Conservation (phyloP, 192 early-diverging fungal species). For the Powellomyces hirtus region DNA sequence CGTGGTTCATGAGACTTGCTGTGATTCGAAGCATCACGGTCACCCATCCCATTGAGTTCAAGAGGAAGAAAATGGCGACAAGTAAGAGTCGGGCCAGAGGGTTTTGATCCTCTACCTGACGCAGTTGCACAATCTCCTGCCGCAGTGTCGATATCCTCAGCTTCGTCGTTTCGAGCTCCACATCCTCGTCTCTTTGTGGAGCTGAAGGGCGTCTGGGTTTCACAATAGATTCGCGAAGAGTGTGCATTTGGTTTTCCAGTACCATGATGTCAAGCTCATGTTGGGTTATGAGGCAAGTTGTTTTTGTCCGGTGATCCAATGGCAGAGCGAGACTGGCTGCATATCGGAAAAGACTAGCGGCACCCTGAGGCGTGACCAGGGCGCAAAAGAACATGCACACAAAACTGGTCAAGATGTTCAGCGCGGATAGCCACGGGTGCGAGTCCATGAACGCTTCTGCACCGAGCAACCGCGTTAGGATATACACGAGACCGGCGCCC, state of each 20-base stretch:
- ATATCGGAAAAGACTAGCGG: neutral
- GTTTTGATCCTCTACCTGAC: neutral
- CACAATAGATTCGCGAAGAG: neutral
- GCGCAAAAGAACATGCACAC: conserved; percentile 10
- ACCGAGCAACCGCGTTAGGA: conserved; percentile 8
- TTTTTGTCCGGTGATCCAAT: conserved; percentile 6
- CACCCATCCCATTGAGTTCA: conserved; percentile 1
- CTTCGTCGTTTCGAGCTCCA: neutral
- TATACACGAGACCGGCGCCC: conserved; percentile 18
- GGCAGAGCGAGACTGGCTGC: conserved; percentile 3
- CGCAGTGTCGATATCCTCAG: conserved; percentile 52
- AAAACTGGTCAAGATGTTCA: conserved; percentile 27
- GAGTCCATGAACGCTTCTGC: conserved; percentile 17
- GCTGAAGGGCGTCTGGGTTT: neutral
- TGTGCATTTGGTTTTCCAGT: conserved; percentile 21
- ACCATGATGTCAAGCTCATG: conserved; percentile 27
- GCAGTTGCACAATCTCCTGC: conserved; percentile 46
- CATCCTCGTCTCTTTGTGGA: neutral
- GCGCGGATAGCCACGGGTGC: conserved; percentile 24
- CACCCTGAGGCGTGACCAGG: conserved; percentile 15
- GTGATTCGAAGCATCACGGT: conserved; percentile 6
- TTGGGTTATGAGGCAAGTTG: conserved; percentile 12
- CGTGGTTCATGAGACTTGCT: neutral
- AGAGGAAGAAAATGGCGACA: neutral
- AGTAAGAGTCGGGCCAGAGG: conserved; percentile 10